Evolutionary conservation across 2,329 filamentous ascomycete species (phyloP), one percentile per base, ranked within the genome.

Genomic region (Exserohilum turcica): DNA sequence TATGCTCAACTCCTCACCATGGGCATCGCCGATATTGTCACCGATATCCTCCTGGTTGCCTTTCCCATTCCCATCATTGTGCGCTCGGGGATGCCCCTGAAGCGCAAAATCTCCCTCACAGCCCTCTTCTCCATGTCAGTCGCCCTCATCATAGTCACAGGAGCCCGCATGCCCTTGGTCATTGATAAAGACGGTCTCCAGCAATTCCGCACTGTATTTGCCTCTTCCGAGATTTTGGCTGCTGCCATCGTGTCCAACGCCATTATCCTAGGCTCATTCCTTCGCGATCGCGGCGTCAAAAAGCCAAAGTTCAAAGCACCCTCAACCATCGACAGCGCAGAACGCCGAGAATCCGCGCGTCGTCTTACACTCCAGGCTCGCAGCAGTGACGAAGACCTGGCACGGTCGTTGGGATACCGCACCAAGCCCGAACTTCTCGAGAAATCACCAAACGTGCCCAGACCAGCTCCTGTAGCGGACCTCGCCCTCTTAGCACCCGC

Each of bases 41-140:
- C 93, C 13, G 94, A 99, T 70, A 76, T 97, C 2, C 79, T 97
- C 0, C 85, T 99, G 8, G 86, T 97, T 60, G 81, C 89, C 47
- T 96, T 96, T 61, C 94, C 94, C 0, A 89, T 97, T 21, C 90
- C 92, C 0, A 90, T 97, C 64, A 92, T 97, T 54, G 74, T 96
- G 29, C 82, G 83, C 45, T 94, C 91, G 40, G 82, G 85, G 10
- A 93, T 97, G 86, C 80, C 82, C 0, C 64, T 87, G 16, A 90
- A 87, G 72, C 86, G 90, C 35, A 97, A 96, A 75, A 60, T 92
- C 9, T 89, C 90, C 56, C 85, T 97, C 10, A 84, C 89, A 6
- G 71, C 88, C 2, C 82, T 97, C 12, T 97, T 97, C 77, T 91
- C 89, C 3, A 80, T 96, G 46, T 95, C 91, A n/a, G 72, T 94